phyloP scores from a whole-genome alignment of 805 yeast genomes.

The Kockiozyma suomiensis region DNA sequence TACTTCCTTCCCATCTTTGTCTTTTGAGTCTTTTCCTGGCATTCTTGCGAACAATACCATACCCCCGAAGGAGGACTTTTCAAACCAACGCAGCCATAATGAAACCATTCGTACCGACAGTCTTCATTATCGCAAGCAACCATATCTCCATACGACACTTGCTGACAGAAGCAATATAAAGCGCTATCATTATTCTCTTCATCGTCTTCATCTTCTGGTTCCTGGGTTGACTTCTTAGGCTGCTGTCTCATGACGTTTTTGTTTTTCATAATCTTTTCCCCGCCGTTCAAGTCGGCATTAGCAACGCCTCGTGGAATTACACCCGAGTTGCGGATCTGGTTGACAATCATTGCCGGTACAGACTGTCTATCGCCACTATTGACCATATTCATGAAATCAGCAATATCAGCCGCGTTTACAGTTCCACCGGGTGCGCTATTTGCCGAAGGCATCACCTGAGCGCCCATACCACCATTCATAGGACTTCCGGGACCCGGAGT shows the following conservation, averaged over 20 bases:
- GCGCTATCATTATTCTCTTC: constrained; percentile 56
- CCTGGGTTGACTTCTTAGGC: constrained; percentile 1
- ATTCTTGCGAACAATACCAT: constrained; percentile 81
- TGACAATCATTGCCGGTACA: constrained; percentile 22
- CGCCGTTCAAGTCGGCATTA: constrained; percentile 5
- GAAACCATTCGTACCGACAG: constrained; percentile 94
- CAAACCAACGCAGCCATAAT: constrained; percentile 90
- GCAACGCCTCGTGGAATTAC: constrained; percentile 6
- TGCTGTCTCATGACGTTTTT: constrained; percentile 7
- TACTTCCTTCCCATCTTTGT: constrained; percentile 25
- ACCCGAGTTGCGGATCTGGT: constrained; percentile 24
- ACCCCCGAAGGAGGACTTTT: constrained; percentile 86
- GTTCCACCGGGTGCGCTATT: constrained; percentile 1
- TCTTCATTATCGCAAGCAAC: constrained; percentile 91
- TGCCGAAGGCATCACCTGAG: constrained; percentile 1
- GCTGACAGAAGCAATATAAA: constrained; percentile 89
- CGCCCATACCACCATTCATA: not conserved
- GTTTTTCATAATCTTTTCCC: constrained; percentile 8
- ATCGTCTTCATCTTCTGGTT: constrained; percentile 31
- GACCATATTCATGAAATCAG: not conserved
- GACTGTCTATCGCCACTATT: constrained; percentile 10
- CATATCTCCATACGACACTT: constrained; percentile 94
- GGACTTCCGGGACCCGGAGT: constrained; percentile 5
- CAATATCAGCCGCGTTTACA: not conserved
- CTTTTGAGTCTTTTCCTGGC: constrained; percentile 24